phyloP scores from a whole-genome alignment of 2,329 filamentous ascomycete species.

The Xylariaceae sp. region DNA sequence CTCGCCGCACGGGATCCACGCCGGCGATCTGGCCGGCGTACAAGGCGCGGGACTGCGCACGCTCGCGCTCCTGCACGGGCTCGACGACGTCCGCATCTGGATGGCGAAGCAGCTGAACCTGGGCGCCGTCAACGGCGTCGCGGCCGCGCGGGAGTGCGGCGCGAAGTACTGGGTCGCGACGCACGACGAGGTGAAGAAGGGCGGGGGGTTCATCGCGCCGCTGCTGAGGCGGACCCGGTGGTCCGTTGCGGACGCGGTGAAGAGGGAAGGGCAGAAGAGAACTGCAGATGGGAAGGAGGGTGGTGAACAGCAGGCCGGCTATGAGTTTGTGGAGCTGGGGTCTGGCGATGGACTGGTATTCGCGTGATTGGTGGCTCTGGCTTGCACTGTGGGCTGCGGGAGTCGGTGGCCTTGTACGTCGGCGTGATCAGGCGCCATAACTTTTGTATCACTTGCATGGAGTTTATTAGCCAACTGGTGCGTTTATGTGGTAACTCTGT shows the following conservation, averaged over 20 bases:
- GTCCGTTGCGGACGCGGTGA: conserved; percentile 50
- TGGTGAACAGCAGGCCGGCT: conserved; percentile 38
- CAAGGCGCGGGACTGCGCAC: conserved; percentile 52
- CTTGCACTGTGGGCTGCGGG: too few relatives aligned
- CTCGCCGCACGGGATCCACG: conserved; percentile 66
- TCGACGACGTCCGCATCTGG: conserved; percentile 64
- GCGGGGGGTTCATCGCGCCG: conserved; percentile 60
- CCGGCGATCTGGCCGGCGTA: conserved; percentile 52
- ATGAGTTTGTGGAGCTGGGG: conserved; percentile 57
- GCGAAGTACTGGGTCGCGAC: conserved; percentile 66
- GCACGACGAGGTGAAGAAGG: conserved; percentile 68
- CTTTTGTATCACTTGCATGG: too few relatives aligned
- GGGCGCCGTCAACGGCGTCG: conserved; percentile 61
- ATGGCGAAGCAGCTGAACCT: conserved; percentile 64
- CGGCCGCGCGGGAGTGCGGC: conserved; percentile 16
- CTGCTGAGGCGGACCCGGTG: conserved; percentile 54
- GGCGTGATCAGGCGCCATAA: too few relatives aligned
- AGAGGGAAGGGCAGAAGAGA: conserved; percentile 41
- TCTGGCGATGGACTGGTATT: conserved; percentile 63
- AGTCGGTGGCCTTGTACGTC: too few relatives aligned
- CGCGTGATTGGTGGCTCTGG: conserved; percentile 22
- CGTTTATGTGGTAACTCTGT: too few relatives aligned
- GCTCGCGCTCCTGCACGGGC: conserved; percentile 66
- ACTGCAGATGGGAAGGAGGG: conserved; percentile 31
- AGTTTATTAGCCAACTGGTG: too few relatives aligned